Conservation (phyloP, 164 flowering plant genomes). For the Vitis rotundifolia region DNA sequence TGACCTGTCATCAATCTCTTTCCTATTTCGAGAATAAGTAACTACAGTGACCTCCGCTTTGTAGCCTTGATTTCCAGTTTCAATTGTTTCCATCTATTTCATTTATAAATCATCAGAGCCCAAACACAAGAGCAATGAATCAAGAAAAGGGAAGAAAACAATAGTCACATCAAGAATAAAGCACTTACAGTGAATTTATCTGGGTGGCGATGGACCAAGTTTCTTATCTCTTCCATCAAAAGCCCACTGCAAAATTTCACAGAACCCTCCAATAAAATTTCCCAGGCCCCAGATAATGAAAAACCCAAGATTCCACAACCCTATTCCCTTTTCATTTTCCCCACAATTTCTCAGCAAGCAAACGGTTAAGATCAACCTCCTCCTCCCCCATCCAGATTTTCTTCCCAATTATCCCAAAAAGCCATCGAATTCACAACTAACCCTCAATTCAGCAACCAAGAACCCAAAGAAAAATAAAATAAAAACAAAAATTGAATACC, state of each 20-base stretch:
- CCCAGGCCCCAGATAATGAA: not conserved
- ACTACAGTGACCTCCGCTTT: slow-evolving; percentile 69
- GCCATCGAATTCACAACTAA: not conserved
- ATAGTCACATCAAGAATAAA: not conserved
- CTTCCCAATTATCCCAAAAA: not conserved
- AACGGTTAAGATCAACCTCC: not conserved
- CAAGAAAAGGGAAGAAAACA: not conserved
- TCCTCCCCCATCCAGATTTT: not conserved
- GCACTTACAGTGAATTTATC: slow-evolving; percentile 63
- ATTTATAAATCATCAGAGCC: not conserved
- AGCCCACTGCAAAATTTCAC: slow-evolving; percentile 49
- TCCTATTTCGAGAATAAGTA: slow-evolving; percentile 57
- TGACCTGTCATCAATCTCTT: slow-evolving; percentile 47
- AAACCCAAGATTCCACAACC: not conserved
- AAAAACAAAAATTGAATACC: slow-evolving; percentile 23
- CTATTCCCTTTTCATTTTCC: not conserved
- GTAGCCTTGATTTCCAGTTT: slow-evolving; percentile 68
- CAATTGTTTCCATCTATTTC: slow-evolving; percentile 64
- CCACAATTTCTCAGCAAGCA: not conserved
- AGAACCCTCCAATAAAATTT: slow-evolving; percentile 2
- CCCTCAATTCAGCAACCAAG: no score
- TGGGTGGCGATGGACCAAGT: slow-evolving; percentile 78
- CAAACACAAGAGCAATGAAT: not conserved
- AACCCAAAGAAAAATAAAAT: no score
- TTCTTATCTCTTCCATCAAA: slow-evolving; percentile 64